phyloP scores from a whole-genome alignment of 768 basidiomycete genomes.

The Lactarius akahatsu region DNA sequence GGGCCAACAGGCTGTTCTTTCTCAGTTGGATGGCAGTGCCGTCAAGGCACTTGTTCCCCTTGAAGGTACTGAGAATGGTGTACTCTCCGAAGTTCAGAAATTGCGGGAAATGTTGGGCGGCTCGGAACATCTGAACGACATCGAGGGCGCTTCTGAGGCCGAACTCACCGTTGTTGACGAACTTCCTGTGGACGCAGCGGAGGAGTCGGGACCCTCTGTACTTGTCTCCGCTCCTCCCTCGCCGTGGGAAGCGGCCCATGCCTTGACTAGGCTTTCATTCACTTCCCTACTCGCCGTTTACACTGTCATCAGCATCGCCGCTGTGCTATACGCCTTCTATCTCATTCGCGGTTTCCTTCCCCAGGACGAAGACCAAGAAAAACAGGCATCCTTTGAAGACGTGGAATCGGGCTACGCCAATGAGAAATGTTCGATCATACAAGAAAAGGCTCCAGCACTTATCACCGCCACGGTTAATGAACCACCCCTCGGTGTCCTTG shows the following conservation, averaged over 20 bases:
- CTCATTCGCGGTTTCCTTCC: slow-evolving; percentile 24
- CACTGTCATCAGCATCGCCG: slow-evolving; percentile 31
- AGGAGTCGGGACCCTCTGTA: slow-evolving; percentile 9
- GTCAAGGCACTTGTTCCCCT: slow-evolving; percentile 37
- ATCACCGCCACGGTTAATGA: neutral
- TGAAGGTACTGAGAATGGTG: slow-evolving; percentile 24
- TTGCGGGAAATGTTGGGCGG: slow-evolving; percentile 32
- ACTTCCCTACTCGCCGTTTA: slow-evolving; percentile 21
- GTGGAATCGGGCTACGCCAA: slow-evolving; percentile 14
- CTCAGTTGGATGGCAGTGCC: slow-evolving; percentile 33
- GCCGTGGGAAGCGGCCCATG: neutral
- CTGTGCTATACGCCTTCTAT: slow-evolving; percentile 31
- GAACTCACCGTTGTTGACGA: slow-evolving; percentile 13
- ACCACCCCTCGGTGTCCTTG: slow-evolving; percentile 15
- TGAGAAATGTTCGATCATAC: slow-evolving; percentile 15
- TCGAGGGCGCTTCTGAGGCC: slow-evolving; percentile 27
- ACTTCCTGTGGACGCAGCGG: slow-evolving; percentile 6
- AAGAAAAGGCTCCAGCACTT: slow-evolving; percentile 5
- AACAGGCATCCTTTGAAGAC: slow-evolving; percentile 24
- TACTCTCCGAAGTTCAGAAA: slow-evolving; percentile 33
- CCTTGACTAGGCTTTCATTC: slow-evolving; percentile 17
- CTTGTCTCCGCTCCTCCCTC: slow-evolving; percentile 1
- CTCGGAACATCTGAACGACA: slow-evolving; percentile 27
- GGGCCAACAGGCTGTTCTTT: slow-evolving; percentile 36
- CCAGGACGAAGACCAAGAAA: slow-evolving; percentile 30